Evolutionary conservation across 495 filamentous ascomycete species (phyloP).

Genomic region (Antarctomyces pellizariae): DNA sequence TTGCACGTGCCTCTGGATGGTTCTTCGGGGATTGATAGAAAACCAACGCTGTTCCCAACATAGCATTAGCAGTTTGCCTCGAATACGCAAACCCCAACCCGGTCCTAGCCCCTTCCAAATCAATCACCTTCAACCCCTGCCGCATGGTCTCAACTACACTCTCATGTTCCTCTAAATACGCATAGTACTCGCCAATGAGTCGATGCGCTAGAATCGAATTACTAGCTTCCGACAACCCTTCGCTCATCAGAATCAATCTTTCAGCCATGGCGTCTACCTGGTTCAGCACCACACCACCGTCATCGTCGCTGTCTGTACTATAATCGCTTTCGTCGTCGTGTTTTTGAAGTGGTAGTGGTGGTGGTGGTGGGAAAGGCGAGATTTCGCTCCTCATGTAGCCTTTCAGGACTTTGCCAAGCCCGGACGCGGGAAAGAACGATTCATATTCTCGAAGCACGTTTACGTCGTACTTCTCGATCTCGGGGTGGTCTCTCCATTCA

Average conservation of each 20-base stretch:
- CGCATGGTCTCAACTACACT: constrained; percentile 56
- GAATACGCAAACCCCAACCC: constrained; percentile 43
- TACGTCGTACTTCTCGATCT: constrained; percentile 46
- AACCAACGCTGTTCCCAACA: constrained; percentile 60
- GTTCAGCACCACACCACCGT: constrained; percentile 24
- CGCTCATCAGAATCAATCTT: constrained; percentile 54
- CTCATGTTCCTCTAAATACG: constrained; percentile 69
- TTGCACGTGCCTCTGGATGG: constrained; percentile 58
- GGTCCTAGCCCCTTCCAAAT: constrained; percentile 33
- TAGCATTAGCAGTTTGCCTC: constrained; percentile 46
- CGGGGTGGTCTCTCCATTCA: constrained; percentile 67
- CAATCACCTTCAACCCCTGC: constrained; percentile 36
- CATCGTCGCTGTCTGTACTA: constrained; percentile 23
- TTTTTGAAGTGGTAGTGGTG: constrained; percentile 7
- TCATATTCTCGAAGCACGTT: constrained; percentile 56
- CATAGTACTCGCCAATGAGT: constrained; percentile 65
- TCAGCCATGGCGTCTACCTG: constrained; percentile 40
- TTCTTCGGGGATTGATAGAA: constrained; percentile 74
- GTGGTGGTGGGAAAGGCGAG: constrained; percentile 44
- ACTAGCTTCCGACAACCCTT: constrained; percentile 46
- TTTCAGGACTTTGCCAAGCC: constrained; percentile 54
- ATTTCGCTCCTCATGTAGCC: constrained; percentile 65
- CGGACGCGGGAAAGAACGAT: constrained; percentile 60
- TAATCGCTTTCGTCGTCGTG: constrained; percentile 16
- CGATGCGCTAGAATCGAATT: constrained; percentile 65